These are phyloP conservation scores for Sherardia arvensis DNA, from an alignment of 257 asterid genomes.

Conservation along the genomic window DNA sequence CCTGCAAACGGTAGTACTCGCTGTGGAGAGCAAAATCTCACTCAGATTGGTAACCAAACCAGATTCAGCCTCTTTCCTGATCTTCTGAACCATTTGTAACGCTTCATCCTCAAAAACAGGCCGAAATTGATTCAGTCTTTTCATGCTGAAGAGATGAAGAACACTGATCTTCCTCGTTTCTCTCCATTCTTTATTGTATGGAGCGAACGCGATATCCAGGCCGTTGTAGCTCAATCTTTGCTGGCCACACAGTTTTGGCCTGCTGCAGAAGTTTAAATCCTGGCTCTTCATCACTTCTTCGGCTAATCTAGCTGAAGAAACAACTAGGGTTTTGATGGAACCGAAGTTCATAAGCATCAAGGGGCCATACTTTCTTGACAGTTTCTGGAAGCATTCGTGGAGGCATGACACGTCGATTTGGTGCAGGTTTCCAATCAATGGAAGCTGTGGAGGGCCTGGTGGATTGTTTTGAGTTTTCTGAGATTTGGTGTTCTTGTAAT, in stretches of 20 bases:
- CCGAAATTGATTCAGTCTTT: background rate
- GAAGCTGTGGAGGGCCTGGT: background rate
- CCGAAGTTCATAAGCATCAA: background rate
- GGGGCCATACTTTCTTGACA: background rate
- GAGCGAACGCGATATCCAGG: background rate
- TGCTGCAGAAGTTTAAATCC: background rate
- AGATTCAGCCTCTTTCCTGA: background rate
- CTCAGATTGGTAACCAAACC: background rate
- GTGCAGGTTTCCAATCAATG: background rate
- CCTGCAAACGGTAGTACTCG: background rate
- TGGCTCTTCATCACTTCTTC: background rate
- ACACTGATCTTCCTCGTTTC: background rate
- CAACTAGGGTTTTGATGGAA: background rate
- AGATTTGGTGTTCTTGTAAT: background rate
- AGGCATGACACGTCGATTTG: background rate
- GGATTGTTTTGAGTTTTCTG: background rate
- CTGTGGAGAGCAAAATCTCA: background rate
- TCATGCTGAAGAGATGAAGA: background rate
- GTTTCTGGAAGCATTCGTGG: background rate
- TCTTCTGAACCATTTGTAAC: background rate
- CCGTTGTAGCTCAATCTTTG: background rate
- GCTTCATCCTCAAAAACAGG: background rate
- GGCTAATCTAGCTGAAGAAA: background rate
- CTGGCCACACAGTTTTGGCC: background rate
- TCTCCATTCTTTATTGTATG: background rate